Conservation (phyloP, 495 filamentous ascomycete species). For the Penicillium bialowiezense region DNA sequence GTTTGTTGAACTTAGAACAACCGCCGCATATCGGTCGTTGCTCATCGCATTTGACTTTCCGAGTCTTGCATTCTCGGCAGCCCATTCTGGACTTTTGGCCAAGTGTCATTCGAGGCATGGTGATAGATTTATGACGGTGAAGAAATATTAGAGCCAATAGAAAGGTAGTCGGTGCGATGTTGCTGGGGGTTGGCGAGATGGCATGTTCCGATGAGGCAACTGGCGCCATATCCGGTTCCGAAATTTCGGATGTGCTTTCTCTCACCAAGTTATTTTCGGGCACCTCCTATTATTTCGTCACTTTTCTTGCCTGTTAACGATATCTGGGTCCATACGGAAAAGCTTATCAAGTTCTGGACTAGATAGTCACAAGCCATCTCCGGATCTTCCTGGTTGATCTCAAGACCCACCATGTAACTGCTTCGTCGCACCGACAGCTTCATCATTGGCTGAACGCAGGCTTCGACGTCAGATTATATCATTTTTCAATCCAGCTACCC, state of each 20-base stretch:
- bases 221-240: not conserved
- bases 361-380: not conserved
- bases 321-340: too few species aligned
- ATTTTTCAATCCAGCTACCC: not conserved
- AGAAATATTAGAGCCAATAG: not conserved
- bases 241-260: not conserved
- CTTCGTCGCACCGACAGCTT: not conserved
- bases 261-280: not conserved
- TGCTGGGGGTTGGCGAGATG: not conserved
- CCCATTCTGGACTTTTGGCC: not conserved
- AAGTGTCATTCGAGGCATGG: not conserved
- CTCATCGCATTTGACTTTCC: constrained; percentile 1
- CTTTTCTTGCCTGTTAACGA: too few species aligned
- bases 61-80: not conserved
- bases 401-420: not conserved
- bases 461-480: not conserved
- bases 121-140: not conserved
- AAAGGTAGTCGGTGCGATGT: not conserved
- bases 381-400: not conserved
- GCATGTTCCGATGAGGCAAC: not conserved
- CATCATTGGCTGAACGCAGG: not conserved
- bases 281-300: not conserved
- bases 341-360: not conserved
- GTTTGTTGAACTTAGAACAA: not conserved
- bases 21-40: not conserved